Conservation (phyloP, 2,329 filamentous ascomycete species). For the Aureobasidium sp. region DNA sequence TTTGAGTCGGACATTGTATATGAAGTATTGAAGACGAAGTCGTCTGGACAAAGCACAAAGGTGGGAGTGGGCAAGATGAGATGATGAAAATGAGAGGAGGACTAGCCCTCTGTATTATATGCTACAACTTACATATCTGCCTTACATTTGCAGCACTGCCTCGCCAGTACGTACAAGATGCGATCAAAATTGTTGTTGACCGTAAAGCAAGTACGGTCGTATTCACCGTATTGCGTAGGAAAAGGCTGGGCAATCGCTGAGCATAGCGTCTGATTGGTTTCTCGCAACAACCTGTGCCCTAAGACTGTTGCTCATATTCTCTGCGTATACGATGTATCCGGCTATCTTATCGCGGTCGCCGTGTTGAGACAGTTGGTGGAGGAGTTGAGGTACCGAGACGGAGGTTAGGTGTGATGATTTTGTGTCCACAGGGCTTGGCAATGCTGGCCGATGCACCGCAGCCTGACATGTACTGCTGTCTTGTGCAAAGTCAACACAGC, state of each 20-base stretch:
- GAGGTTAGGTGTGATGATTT: background rate
- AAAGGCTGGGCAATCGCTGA: background rate
- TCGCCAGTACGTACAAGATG: background rate
- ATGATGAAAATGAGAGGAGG: background rate
- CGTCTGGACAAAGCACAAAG: background rate
- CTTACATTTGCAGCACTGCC: background rate
- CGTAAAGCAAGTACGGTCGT: conserved; percentile 1
- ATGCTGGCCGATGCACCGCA: background rate
- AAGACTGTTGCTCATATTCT: background rate
- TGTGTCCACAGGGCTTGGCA: background rate
- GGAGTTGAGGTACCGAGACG: background rate
- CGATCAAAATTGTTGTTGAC: conserved; percentile 4
- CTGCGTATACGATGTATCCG: background rate
- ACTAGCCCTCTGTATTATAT: background rate
- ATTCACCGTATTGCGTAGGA: background rate
- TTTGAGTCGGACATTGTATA: background rate
- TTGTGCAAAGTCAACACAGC: no score
- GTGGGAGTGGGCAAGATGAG: background rate
- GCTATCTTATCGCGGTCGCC: background rate
- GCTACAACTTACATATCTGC: background rate
- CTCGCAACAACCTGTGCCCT: background rate
- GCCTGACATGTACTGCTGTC: no score
- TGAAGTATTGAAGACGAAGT: background rate
- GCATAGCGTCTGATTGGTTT: background rate
- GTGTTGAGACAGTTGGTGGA: background rate